Evolutionary conservation across 2,329 filamentous ascomycete species (phyloP), one percentile per base, ranked within the genome.

Genomic region (Tolypocladium inflatum): DNA sequence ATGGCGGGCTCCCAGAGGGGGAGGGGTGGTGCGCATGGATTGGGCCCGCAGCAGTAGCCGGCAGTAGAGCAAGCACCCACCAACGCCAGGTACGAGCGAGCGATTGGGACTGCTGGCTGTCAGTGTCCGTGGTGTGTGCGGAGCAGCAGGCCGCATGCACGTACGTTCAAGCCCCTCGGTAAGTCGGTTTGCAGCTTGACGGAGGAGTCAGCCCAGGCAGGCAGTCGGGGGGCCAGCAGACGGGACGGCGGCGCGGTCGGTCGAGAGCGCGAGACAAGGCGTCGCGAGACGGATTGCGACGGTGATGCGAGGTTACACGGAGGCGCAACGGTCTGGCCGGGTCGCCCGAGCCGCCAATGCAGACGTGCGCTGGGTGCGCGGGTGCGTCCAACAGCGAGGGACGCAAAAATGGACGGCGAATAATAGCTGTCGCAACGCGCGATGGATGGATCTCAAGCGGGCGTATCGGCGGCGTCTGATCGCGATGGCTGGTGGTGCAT

Each of bases 281-380:
- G 55, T 48, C 54, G 55, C 48, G 35, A 41, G 56, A 37, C 45
- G 43, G 41, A 57, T 48, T 56, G 60, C 58, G 56, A 59, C 55
- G 55, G 55, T 55, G 55, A 62, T 54, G 59, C 48, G 56, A 58
- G 55, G 61, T 62, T 60, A 63, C 61, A 63, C 61, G 45, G 58
- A 43, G 59, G 55, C 58, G 57, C 58, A 61, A 54, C 55, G 59
- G 56, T 52, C 53, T 37, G 41, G 41, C 51, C 56, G 51, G 51
- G 38, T 48, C 23, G 56, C 41, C 53, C 57, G 57, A 58, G 57
- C 48, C 48, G 48, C 30, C 48, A 52, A 52, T 52, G 48, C 48
- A 52, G 48, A 52, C 10, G 48, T 35, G 48, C 30, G 30, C 48
- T 35, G 48, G 26, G 48, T 35, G 48, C 30, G 48, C 48, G 48